phyloP scores from a whole-genome alignment of 768 basidiomycete species.

The Lactarius sanguifluus region DNA sequence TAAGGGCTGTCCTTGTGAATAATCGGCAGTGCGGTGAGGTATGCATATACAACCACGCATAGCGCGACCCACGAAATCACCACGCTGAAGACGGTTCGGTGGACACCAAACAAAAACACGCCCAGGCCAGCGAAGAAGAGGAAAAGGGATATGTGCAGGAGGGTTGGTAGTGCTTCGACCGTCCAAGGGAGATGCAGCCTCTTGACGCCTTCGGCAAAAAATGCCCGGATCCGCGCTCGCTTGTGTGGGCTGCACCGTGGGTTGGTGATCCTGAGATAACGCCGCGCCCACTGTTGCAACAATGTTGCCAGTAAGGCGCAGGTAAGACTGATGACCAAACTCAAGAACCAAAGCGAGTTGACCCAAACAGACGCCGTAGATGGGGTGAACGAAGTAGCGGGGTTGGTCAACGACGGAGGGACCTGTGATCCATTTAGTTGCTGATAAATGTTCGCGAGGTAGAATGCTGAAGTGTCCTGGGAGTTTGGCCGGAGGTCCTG shows the following conservation, averaged over 20 bases:
- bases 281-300: slow-evolving; percentile 16
- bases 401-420: background rate
- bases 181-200: slow-evolving; percentile 6
- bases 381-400: background rate
- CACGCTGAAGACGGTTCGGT: slow-evolving; percentile 3
- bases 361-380: slow-evolving; percentile 10
- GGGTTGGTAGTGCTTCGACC: slow-evolving; percentile 8
- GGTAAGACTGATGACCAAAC: slow-evolving; percentile 15
- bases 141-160: slow-evolving; percentile 25
- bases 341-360: slow-evolving; percentile 21
- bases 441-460: slow-evolving; percentile 4
- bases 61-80: background rate
- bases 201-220: slow-evolving; percentile 10
- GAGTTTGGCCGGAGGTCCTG: slow-evolving; percentile 5
- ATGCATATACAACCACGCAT: background rate
- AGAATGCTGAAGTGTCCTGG: slow-evolving; percentile 10
- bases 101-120: slow-evolving; percentile 21
- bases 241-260: slow-evolving; percentile 5
- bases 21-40: slow-evolving; percentile 1
- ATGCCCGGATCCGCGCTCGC: slow-evolving; percentile 8
- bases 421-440: background rate
- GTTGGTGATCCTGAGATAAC: slow-evolving; percentile 5
- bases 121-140: slow-evolving; percentile 23
- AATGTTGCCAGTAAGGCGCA: slow-evolving; percentile 18
- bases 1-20: slow-evolving; percentile 13